A percentile compares a stretch with the other conserved stretches of the same genome.
phyloP scores from a whole-genome alignment of 2,329 filamentous ascomycete genomes.

The Pseudopithomyces chartarum region DNA sequence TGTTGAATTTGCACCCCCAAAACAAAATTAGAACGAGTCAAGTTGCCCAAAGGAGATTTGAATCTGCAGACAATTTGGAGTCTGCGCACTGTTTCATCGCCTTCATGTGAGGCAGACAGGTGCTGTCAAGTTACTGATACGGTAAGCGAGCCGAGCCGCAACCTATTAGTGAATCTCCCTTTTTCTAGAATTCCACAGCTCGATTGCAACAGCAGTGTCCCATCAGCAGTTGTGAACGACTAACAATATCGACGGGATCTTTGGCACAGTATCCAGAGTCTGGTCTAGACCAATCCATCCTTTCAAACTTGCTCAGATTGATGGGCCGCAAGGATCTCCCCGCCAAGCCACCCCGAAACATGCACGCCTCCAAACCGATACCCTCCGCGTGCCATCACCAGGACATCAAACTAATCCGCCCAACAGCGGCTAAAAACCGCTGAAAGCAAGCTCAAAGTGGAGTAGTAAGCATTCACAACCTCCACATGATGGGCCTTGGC shows the following conservation, averaged over 20 bases:
- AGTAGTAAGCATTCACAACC: slow-evolving; percentile 18
- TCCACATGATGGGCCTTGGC: slow-evolving; percentile 22
- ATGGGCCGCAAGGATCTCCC: neutral
- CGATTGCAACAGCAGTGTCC: neutral
- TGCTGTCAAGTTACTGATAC: neutral
- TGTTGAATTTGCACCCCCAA: no score
- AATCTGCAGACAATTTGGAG: neutral
- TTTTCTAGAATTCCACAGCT: neutral
- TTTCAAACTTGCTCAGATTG: neutral
- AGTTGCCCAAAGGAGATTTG: neutral
- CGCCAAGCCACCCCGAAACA: slow-evolving; percentile 36
- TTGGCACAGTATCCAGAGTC: neutral
- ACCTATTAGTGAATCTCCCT: neutral
- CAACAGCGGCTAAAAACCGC: slow-evolving; percentile 10
- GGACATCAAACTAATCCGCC: slow-evolving; percentile 31
- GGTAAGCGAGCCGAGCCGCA: slow-evolving; percentile 2
- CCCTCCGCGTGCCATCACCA: slow-evolving; percentile 26
- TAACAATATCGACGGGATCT: neutral
- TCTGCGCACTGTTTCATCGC: neutral
- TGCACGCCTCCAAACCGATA: slow-evolving; percentile 27
- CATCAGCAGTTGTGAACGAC: neutral
- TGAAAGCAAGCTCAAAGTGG: slow-evolving; percentile 21
- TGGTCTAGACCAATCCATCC: neutral
- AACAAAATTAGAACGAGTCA: no score
- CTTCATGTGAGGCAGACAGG: neutral